Conservation (phyloP, 179 eudicot genomes). For the Pouteria campechiana region DNA sequence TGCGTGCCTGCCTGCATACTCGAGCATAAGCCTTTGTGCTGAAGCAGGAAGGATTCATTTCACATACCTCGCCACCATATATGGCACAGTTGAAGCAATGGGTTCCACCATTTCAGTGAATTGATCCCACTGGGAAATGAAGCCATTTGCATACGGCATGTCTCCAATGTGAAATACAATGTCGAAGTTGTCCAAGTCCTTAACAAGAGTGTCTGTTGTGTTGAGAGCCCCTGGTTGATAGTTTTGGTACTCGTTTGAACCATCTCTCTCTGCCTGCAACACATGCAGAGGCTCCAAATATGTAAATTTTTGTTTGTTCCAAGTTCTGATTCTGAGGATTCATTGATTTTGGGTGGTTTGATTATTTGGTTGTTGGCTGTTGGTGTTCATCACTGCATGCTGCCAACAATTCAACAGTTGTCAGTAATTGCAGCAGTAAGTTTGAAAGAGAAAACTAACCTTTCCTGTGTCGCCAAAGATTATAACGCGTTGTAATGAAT, state of each 20-base stretch:
- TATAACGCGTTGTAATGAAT: slow-evolving; percentile 60
- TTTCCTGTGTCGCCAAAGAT: slow-evolving; percentile 92
- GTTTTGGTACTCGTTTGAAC: slow-evolving; percentile 68
- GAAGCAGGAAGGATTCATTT: background rate
- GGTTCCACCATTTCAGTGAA: slow-evolving; percentile 78
- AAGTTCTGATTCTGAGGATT: no score
- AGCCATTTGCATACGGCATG: slow-evolving; percentile 67
- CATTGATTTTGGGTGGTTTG: no score
- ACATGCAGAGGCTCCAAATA: no score
- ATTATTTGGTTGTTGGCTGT: no score
- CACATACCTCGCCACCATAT: slow-evolving; percentile 71
- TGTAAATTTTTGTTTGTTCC: no score
- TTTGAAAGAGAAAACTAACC: slow-evolving; percentile 20
- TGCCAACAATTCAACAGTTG: background rate
- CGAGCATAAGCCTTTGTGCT: background rate
- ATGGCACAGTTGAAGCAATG: slow-evolving; percentile 63
- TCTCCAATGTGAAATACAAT: slow-evolving; percentile 86
- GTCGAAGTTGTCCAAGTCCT: slow-evolving; percentile 57
- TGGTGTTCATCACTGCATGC: background rate
- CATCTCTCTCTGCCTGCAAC: slow-evolving; percentile 80
- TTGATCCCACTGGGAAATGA: slow-evolving; percentile 86
- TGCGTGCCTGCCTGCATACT: no score
- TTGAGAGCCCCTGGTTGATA: slow-evolving; percentile 83
- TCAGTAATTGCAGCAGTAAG: background rate
- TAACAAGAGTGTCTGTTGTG: slow-evolving; percentile 68